Evolutionary conservation across 2,329 filamentous ascomycete genomes (phyloP), one percentile per base, ranked within the genome.

Genomic region (Tricladium varicosporioides): DNA sequence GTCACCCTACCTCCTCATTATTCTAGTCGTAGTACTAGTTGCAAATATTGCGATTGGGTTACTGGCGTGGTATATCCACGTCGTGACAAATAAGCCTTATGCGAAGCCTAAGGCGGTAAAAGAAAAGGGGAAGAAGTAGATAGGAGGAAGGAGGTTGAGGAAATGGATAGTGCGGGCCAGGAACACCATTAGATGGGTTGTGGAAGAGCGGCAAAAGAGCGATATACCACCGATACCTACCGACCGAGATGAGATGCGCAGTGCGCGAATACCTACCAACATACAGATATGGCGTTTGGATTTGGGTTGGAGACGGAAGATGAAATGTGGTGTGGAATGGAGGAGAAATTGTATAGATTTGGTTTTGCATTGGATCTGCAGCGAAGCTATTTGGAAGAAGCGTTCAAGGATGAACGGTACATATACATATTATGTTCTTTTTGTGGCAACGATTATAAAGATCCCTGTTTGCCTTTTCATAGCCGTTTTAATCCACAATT

Each of bases 71-170:
- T 65, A 61, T 14, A 70, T 70, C 44, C 66, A 69, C 50, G 60
- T 60, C 43, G 60, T 65, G 40, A 70, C 68, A 5, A 70, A 65
- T 27, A 66, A 63, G 54, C 57, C 61, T 7, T 70, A 70, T 54
- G 36, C 48, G 47, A 70, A 69, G 50, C 68, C 68, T n/a, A 69
- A 69, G 48, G 50, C 49, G 32, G 60, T 58, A 52, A 68, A 68
- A 54, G 62, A 58, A 18, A 32, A 44, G 13, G 51, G 40, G 57
- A 61, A 59, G 56, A 61, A 60, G 51, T 57, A 65, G 50, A 48
- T n/a, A 13, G 46, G 18, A 22, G 16, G n/a, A 15, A 15, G 11
- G 18, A 22, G 46, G n/a, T n/a, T n/a, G n/a, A n/a, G n/a, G n/a
- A n/a, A n/a, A n/a, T n/a, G n/a, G n/a, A n/a, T n/a, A n/a, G n/a